These are phyloP conservation scores for Sclerotinia trifoliorum DNA, from an alignment of 2,329 filamentous ascomycete species.

Conservation along the genomic window DNA sequence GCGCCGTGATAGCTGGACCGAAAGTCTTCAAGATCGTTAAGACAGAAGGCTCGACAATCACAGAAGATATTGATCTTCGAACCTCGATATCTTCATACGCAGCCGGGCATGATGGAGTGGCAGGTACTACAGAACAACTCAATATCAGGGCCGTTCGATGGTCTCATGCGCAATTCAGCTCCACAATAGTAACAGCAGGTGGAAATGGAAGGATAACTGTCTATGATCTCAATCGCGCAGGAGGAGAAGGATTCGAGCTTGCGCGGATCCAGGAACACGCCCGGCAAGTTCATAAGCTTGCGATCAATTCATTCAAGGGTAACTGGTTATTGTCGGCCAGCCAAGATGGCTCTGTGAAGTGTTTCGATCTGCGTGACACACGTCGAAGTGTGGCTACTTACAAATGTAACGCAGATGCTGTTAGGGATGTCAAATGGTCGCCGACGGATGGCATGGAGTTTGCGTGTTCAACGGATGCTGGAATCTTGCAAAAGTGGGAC, in stretches of 20 bases:
- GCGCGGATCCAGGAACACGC: conserved; percentile 61
- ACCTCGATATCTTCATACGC: conserved; percentile 53
- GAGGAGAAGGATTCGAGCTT: conserved; percentile 46
- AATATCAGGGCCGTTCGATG: conserved; percentile 64
- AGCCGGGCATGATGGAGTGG: conserved; percentile 44
- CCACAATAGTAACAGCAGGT: conserved; percentile 61
- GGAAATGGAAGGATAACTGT: conserved; percentile 63
- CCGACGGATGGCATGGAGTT: conserved; percentile 60
- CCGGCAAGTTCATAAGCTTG: conserved; percentile 62
- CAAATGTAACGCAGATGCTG: conserved; percentile 52
- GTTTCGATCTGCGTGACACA: conserved; percentile 57
- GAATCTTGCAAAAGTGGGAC: conserved; percentile 64
- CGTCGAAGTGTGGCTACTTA: conserved; percentile 50
- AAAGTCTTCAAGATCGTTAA: conserved; percentile 58
- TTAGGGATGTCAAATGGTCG: conserved; percentile 65
- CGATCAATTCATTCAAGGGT: conserved; percentile 59
- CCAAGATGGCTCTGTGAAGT: conserved; percentile 62
- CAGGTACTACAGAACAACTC: conserved; percentile 53
- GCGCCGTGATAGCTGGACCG: conserved; percentile 57
- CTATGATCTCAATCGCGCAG: conserved; percentile 56
- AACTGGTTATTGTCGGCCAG: conserved; percentile 61
- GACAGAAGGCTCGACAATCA: conserved; percentile 52
- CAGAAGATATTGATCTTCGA: conserved; percentile 58
- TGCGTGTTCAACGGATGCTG: conserved; percentile 63
- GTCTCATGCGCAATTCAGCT: conserved; percentile 47